These are phyloP conservation scores for Brasilioporus rufonigricans DNA, from an alignment of 768 basidiomycete genomes.

Conservation along the genomic window DNA sequence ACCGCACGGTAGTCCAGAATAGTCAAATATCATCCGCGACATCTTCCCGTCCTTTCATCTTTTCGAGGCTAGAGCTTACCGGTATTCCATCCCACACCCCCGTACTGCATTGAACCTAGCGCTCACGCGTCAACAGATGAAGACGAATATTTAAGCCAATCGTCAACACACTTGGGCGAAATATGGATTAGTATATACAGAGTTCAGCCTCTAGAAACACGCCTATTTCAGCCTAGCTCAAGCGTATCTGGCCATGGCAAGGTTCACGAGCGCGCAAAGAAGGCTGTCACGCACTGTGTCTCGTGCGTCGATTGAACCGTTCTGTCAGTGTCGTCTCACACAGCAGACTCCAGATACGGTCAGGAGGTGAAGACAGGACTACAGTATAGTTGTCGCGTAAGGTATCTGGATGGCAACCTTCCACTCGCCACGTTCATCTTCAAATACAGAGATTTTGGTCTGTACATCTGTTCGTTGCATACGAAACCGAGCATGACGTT, in stretches of 20 bases:
- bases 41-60: slow-evolving; percentile 20
- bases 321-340: neutral
- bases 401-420: slow-evolving; percentile 9
- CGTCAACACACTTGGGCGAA: slow-evolving; percentile 20
- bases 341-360: slow-evolving; percentile 20
- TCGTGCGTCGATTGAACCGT: slow-evolving; percentile 15
- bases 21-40: slow-evolving; percentile 11
- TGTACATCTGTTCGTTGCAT: neutral
- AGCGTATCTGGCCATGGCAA: slow-evolving; percentile 9
- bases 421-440: slow-evolving; percentile 29
- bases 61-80: slow-evolving; percentile 28
- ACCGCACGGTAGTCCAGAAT: slow-evolving; percentile 8
- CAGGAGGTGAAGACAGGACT: slow-evolving; percentile 5
- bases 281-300: slow-evolving; percentile 30
- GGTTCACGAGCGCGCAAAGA: slow-evolving; percentile 32
- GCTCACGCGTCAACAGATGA: slow-evolving; percentile 24
- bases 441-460: slow-evolving; percentile 30
- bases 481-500: neutral
- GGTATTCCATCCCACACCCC: slow-evolving; percentile 20
- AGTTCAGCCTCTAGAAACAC: neutral
- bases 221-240: fast-evolving
- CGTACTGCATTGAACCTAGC: too few relatives aligned
- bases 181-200: slow-evolving; percentile 16
- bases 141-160: slow-evolving; percentile 19
- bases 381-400: neutral